A percentile compares a stretch with the other conserved stretches of the same genome.
These are phyloP conservation scores for Chlorociboria aeruginascens DNA, from an alignment of 495 filamentous ascomycete species.

Conservation along the genomic window DNA sequence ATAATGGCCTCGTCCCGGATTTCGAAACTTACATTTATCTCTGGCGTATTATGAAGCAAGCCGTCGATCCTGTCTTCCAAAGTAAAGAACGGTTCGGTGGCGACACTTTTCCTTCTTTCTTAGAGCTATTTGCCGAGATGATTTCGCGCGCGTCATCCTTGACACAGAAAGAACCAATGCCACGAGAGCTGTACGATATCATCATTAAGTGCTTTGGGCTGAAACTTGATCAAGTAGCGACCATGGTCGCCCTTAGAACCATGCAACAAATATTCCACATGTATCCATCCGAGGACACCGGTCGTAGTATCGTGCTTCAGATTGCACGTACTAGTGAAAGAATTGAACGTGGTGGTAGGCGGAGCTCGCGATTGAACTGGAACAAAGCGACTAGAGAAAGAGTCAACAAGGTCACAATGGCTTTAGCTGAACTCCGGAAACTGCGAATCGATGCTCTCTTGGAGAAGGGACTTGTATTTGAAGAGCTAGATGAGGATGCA, in stretches of 20 bases:
- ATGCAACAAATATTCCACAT: conserved; percentile 33
- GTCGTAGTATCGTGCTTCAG: conserved; percentile 38
- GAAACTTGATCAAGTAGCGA: conserved; percentile 39
- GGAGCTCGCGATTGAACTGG: not conserved
- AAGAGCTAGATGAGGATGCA: conserved; percentile 27
- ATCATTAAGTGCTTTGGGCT: conserved; percentile 45
- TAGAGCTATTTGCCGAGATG: conserved; percentile 48
- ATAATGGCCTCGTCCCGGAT: conserved; percentile 39
- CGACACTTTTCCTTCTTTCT: not conserved
- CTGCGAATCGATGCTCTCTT: conserved; percentile 17
- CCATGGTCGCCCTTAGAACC: conserved; percentile 37
- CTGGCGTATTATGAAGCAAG: conserved; percentile 40
- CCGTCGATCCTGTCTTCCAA: conserved; percentile 32
- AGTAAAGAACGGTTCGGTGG: not conserved
- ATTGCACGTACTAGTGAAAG: conserved; percentile 28
- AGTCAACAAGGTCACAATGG: conserved; percentile 16
- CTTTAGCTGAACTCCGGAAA: conserved; percentile 20
- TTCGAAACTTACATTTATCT: conserved; percentile 59
- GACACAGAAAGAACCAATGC: conserved; percentile 22
- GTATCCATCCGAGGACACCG: conserved; percentile 36
- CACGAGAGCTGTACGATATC: conserved; percentile 41
- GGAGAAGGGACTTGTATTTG: conserved; percentile 17
- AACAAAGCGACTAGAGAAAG: conserved; percentile 10
- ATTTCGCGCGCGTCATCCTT: conserved; percentile 24
- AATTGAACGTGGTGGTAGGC: conserved; percentile 1